Percentiles rank a stretch among this genome's conserved stretches.
phyloP scores from a whole-genome alignment of 2,329 filamentous ascomycete genomes.

The Nakataea oryzae region DNA sequence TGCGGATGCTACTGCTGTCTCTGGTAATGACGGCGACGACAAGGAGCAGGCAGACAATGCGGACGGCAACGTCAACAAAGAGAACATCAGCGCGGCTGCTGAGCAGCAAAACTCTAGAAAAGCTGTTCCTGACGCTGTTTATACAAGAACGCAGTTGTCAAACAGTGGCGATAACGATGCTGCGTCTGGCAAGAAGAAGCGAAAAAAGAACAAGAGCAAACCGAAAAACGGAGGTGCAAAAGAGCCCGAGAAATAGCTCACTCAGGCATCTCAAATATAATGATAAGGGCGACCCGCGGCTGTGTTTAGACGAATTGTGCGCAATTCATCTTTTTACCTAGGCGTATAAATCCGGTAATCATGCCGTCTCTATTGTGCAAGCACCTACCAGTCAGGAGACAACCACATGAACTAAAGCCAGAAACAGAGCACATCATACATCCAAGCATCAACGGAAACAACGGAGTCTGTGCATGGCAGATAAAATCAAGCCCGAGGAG shows the following conservation, averaged over 20 bases:
- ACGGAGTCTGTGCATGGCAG: background rate
- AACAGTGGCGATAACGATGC: background rate
- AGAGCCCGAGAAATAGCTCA: constrained; percentile 6
- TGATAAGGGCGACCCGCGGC: background rate
- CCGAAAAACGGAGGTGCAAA: background rate
- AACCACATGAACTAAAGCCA: no score
- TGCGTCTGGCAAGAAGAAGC: background rate
- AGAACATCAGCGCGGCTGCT: background rate
- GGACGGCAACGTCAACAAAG: background rate
- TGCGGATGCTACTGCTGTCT: constrained; percentile 1
- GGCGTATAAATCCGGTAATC: no score
- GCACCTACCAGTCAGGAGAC: no score
- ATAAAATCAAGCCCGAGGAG: no score
- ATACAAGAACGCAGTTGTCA: no score
- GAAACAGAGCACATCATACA: no score
- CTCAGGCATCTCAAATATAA: background rate
- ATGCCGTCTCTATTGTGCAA: no score
- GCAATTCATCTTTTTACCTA: no score
- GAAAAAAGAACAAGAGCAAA: background rate
- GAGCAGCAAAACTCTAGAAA: no score
- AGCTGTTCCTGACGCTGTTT: background rate
- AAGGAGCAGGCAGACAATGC: background rate
- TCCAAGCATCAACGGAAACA: background rate
- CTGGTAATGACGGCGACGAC: background rate
- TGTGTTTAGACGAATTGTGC: no score